A percentile compares a stretch with the other conserved stretches of the same genome.
Conservation (phyloP, 345 rosid genomes). For the Eucalyptus regnans region DNA sequence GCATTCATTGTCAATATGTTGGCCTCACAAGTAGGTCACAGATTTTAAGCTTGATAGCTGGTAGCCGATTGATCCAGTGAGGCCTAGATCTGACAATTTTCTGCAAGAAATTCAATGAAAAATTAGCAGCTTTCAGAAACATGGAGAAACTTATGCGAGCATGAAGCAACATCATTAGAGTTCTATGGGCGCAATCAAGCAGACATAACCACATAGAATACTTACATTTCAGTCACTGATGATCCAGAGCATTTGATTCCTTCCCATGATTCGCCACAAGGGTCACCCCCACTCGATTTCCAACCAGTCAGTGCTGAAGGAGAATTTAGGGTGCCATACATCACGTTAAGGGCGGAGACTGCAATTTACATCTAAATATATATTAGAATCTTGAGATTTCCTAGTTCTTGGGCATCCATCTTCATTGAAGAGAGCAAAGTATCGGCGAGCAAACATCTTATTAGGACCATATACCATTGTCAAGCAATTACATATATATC, state of each 20-base stretch:
- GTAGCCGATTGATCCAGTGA: constrained; percentile 79
- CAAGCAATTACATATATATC: neutral
- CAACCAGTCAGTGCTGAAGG: constrained; percentile 65
- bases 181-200: neutral
- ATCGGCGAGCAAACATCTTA: neutral
- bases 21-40: constrained; percentile 66
- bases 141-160: neutral
- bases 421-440: neutral
- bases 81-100: constrained; percentile 56
- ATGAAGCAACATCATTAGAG: neutral
- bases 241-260: constrained; percentile 84
- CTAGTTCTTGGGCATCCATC: neutral
- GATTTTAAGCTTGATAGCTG: constrained; percentile 75
- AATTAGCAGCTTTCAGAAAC: neutral
- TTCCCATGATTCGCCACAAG: constrained; percentile 82
- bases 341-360: constrained; percentile 81
- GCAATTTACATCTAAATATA: constrained; percentile 8
- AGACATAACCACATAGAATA: neutral
- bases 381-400: neutral
- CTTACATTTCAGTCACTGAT: constrained; percentile 67
- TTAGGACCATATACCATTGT: neutral
- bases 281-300: constrained; percentile 76
- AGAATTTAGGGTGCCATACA: constrained; percentile 72
- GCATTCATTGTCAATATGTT: neutral
- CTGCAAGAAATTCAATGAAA: constrained; percentile 27